These are phyloP conservation scores for Raphanus sativus DNA, from an alignment of 345 rosid genomes.

Conservation along the genomic window DNA sequence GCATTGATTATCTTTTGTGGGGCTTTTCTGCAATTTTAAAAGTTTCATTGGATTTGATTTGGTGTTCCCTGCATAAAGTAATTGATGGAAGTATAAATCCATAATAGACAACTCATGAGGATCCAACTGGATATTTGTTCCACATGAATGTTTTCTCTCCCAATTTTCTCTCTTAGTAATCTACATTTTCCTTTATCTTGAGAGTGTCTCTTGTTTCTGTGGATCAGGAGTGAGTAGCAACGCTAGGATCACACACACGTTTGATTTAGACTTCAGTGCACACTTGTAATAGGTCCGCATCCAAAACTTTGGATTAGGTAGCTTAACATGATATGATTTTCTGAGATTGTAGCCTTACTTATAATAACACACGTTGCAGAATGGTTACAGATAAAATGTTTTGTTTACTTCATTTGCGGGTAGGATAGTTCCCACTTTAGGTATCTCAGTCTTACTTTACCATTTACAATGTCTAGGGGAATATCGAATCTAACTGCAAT, in stretches of 20 bases:
- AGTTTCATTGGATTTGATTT: background rate
- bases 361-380: background rate
- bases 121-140: slow-evolving; percentile 5
- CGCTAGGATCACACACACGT: background rate
- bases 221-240: slow-evolving; percentile 6
- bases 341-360: background rate
- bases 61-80: background rate
- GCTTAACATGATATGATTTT: slow-evolving; percentile 3
- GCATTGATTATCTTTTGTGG: background rate
- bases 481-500: background rate
- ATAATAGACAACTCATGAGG: background rate
- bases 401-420: background rate
- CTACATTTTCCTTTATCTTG: background rate
- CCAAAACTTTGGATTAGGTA: slow-evolving; percentile 1
- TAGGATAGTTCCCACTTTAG: slow-evolving; percentile 9
- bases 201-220: background rate
- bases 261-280: background rate
- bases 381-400: background rate
- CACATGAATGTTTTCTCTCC: background rate
- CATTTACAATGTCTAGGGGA: background rate
- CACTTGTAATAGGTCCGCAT: background rate
- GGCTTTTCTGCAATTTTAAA: background rate
- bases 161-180: background rate
- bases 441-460: background rate
- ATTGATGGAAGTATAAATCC: background rate